Evolutionary conservation across 441 rosid genomes (phyloP).

Genomic region (Erodium moschatum): DNA sequence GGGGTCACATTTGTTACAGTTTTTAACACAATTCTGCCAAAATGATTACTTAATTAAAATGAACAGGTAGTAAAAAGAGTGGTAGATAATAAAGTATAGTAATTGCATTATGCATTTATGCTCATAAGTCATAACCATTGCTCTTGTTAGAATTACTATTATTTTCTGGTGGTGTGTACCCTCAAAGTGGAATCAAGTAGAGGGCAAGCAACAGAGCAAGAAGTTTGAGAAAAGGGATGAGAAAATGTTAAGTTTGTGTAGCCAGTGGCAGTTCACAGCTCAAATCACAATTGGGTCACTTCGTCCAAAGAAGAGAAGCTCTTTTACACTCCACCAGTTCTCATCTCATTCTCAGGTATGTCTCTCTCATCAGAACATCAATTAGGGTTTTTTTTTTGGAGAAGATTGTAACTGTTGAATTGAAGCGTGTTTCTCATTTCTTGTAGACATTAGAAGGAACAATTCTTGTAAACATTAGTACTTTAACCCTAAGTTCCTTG

Average conservation of each 20-base stretch:
- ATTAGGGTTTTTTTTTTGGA: neutral
- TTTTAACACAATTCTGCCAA: no score
- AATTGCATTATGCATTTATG: no score
- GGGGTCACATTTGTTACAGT: no score
- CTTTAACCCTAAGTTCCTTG: neutral
- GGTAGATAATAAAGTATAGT: no score
- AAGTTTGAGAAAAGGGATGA: neutral
- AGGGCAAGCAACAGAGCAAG: neutral
- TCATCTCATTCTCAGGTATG: constrained; percentile 4
- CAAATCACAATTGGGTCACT: neutral
- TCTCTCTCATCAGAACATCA: neutral
- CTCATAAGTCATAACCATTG: no score
- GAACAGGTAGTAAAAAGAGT: no score
- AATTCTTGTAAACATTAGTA: neutral
- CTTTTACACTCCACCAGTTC: neutral
- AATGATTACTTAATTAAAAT: no score
- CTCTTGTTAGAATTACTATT: no score
- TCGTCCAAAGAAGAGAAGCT: constrained; percentile 1
- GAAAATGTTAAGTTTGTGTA: neutral
- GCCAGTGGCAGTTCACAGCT: no score
- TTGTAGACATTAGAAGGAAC: no score
- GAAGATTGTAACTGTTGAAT: neutral
- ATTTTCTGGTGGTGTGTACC: no score
- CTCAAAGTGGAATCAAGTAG: neutral
- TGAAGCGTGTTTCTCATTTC: neutral